Evolutionary conservation across 1,139 yeast genomes (phyloP).

Genomic region (Diutina rugosa): DNA sequence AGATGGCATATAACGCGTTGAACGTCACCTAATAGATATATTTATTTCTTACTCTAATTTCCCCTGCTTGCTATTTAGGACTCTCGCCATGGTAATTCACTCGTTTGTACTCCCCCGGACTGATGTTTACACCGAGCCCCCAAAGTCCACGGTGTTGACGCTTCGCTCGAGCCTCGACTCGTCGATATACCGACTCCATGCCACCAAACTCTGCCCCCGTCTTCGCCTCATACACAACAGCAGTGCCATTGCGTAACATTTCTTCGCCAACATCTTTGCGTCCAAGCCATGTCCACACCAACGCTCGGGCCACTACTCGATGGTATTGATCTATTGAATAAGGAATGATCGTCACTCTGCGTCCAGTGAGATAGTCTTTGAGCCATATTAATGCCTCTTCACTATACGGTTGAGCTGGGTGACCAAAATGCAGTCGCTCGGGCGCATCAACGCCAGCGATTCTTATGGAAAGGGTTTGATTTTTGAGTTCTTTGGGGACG

Average conservation of each 20-base stretch:
- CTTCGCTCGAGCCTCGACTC: conserved; percentile 49
- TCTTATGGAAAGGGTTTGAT: conserved; percentile 53
- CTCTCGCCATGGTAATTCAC: neutral
- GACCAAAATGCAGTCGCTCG: conserved; percentile 89
- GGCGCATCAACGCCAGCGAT: conserved; percentile 97
- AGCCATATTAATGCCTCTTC: conserved; percentile 81
- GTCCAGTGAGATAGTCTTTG: conserved; percentile 47
- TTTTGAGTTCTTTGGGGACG: conserved; percentile 33
- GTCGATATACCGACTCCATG: conserved; percentile 43
- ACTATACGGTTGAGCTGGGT: conserved; percentile 80
- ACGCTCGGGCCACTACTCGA: conserved; percentile 75
- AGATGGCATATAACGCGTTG: neutral
- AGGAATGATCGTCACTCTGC: conserved; percentile 62
- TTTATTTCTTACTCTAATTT: neutral
- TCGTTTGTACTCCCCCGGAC: neutral
- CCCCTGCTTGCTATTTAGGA: neutral
- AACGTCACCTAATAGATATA: neutral
- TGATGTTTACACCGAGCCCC: conserved; percentile 17
- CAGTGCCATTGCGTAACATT: conserved; percentile 75
- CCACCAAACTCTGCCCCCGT: conserved; percentile 80
- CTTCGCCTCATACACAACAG: conserved; percentile 77
- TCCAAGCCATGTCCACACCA: conserved; percentile 65
- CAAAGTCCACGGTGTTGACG: conserved; percentile 55
- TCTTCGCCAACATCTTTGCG: conserved; percentile 72
- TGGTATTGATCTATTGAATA: conserved; percentile 79